Conservation (phyloP, 805 yeast genomes). For the Metschnikowia anglica region DNA sequence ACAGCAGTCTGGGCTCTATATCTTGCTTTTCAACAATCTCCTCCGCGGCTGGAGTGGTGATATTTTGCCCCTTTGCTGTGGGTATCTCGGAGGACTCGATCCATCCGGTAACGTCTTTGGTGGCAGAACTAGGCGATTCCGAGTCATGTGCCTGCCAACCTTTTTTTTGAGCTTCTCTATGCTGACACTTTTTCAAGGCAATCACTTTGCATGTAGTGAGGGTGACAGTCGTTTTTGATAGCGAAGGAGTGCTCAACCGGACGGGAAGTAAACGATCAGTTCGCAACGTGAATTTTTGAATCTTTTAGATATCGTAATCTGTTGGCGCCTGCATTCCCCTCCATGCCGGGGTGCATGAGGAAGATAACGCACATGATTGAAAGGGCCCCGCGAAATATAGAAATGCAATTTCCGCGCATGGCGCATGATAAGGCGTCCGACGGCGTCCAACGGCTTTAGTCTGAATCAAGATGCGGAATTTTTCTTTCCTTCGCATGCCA, state of each 20-base stretch:
- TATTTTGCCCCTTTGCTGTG: conserved; percentile 35
- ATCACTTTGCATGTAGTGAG: conserved; percentile 33
- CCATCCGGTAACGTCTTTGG: conserved; percentile 41
- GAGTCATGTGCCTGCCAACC: conserved; percentile 45
- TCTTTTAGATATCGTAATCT: neutral
- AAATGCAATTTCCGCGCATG: neutral
- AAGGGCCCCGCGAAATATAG: too few species aligned
- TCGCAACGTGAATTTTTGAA: neutral
- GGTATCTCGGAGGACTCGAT: conserved; percentile 37
- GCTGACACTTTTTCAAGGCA: conserved; percentile 40
- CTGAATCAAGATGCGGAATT: too few species aligned
- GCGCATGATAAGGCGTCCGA: neutral
- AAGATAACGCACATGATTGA: conserved; percentile 5
- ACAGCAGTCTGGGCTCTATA: conserved; percentile 35
- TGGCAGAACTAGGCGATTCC: conserved; percentile 29
- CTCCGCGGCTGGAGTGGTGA: conserved; percentile 35
- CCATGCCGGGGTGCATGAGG: conserved; percentile 7
- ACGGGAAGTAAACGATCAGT: neutral
- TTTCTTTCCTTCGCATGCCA: too few species aligned
- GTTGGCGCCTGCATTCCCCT: neutral
- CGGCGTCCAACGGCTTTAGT: too few species aligned
- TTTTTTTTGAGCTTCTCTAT: conserved; percentile 39
- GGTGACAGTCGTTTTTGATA: conserved; percentile 2
- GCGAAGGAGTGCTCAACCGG: neutral
- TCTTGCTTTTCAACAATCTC: conserved; percentile 31